phyloP scores from a whole-genome alignment of 257 asterid genomes.

The Solanum lignicaule region DNA sequence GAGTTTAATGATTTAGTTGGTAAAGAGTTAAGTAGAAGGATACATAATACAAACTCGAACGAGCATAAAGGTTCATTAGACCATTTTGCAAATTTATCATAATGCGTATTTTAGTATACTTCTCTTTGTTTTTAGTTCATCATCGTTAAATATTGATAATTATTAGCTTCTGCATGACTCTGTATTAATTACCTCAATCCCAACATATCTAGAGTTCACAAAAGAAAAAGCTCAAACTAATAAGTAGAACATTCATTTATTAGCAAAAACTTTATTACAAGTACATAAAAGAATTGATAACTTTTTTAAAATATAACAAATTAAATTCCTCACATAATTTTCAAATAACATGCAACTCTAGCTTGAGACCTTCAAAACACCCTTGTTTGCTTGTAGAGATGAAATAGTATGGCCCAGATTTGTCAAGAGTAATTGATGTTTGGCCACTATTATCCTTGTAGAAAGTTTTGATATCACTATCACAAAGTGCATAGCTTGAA shows the following conservation, averaged over 20 bases:
- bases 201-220: background rate
- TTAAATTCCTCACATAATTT: background rate
- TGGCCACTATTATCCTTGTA: background rate
- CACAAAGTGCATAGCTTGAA: constrained; percentile 1
- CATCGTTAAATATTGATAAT: background rate
- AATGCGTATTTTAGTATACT: background rate
- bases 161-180: background rate
- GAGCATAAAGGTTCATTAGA: no score
- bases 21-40: background rate
- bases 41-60: no score
- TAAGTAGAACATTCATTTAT: background rate
- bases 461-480: background rate
- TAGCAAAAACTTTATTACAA: background rate
- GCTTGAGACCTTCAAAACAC: background rate
- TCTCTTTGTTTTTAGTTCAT: background rate
- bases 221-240: background rate
- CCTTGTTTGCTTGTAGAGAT: background rate
- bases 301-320: background rate
- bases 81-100: no score
- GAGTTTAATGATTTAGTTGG: background rate
- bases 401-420: background rate
- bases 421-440: background rate
- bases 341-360: background rate
- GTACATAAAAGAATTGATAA: background rate
- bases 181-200: background rate